Conservation (phyloP, 768 basidiomycete species). For the Lactifluus pinguis region DNA sequence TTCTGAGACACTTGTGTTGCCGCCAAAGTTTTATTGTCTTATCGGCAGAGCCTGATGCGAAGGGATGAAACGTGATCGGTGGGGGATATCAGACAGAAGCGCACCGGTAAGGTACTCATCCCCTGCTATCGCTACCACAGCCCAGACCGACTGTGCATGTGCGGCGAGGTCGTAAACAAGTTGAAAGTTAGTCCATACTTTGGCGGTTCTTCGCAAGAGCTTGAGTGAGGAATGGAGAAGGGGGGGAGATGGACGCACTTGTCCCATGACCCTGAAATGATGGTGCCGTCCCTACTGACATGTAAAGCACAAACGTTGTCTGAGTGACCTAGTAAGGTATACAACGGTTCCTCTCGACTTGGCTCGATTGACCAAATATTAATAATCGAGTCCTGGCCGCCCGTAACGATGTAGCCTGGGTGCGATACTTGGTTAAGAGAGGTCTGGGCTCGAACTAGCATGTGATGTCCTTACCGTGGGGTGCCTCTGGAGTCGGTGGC, state of each 20-base stretch:
- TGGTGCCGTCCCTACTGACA: conserved; percentile 55
- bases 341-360: conserved; percentile 62
- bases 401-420: conserved; percentile 67
- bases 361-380: conserved; percentile 67
- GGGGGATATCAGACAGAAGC: conserved; percentile 7
- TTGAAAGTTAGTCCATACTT: conserved; percentile 82
- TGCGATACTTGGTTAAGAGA: conserved; percentile 16
- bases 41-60: conserved; percentile 74
- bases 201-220: conserved; percentile 60
- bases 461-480: conserved; percentile 45
- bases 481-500: conserved; percentile 45
- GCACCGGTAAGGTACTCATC: conserved; percentile 76
- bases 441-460: not conserved
- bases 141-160: conserved; percentile 92
- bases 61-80: not conserved
- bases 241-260: conserved; percentile 43
- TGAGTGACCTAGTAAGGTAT: conserved; percentile 79
- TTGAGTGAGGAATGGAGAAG: not conserved
- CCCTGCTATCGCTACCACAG: conserved; percentile 71
- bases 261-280: conserved; percentile 97
- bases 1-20: conserved; percentile 62
- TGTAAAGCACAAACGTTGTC: conserved; percentile 86
- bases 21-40: conserved; percentile 88
- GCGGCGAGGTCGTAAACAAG: conserved; percentile 67
- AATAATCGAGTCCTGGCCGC: conserved; percentile 83